phyloP scores from a whole-genome alignment of 2,329 filamentous ascomycete genomes.

The Colletotrichum liriopes region DNA sequence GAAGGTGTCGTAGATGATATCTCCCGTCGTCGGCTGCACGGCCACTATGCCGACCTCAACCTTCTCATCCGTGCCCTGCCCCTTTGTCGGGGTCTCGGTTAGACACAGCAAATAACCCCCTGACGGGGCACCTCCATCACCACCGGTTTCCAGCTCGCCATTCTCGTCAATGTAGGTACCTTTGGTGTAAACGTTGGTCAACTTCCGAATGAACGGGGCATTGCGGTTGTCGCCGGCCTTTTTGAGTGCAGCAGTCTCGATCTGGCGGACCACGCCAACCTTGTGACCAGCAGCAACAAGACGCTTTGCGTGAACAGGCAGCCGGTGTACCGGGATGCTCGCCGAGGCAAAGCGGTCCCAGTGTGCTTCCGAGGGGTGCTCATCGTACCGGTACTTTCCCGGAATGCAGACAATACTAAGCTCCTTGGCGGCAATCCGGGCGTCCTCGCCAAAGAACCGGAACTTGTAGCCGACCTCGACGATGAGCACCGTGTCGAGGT shows the following conservation, averaged over 20 bases:
- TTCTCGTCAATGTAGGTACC: constrained; percentile 97
- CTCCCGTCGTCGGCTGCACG: constrained; percentile 94
- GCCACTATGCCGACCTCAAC: constrained; percentile 93
- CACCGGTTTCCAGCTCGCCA: constrained; percentile 78
- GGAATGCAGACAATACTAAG: constrained; percentile 97
- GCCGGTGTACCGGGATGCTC: constrained; percentile 91
- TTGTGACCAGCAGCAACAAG: constrained; percentile 95
- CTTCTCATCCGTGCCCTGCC: constrained; percentile 89
- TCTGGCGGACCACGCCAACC: constrained; percentile 93
- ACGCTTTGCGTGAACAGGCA: constrained; percentile 94
- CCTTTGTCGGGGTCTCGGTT: constrained; percentile 85
- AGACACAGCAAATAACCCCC: constrained; percentile 95
- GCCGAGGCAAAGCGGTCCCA: constrained; percentile 93
- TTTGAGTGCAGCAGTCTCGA: constrained; percentile 96
- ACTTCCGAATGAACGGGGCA: constrained; percentile 89
- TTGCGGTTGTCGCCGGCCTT: constrained; percentile 96
- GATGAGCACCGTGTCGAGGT: constrained; percentile 90
- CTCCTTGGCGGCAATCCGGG: constrained; percentile 88
- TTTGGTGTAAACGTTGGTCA: constrained; percentile 98
- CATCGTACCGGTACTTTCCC: constrained; percentile 94
- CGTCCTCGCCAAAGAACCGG: constrained; percentile 96
- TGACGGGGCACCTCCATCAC: constrained; percentile 65
- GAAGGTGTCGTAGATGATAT: constrained; percentile 96
- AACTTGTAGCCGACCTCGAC: constrained; percentile 99
- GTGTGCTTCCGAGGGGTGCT: constrained; percentile 94